Base-by-base conservation (phyloP, 2,329 filamentous ascomycete genomes). In the Knufia fluminis region DNA sequence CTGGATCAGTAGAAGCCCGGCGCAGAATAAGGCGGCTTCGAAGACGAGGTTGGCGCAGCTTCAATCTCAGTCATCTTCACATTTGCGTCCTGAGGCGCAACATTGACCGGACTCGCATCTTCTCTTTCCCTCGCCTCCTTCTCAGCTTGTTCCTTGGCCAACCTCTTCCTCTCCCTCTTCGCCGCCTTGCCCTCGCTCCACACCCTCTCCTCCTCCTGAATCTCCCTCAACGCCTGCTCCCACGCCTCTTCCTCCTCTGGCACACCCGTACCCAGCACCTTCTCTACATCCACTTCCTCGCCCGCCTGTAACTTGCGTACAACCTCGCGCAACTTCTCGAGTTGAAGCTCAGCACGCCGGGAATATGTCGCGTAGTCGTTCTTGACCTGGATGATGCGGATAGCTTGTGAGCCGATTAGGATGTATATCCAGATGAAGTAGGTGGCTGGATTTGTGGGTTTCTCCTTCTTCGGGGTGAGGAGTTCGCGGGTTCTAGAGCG, bases 401-500 rank as follows among this genome's bases (percentile, higher is more conserved):
- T 96, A 12, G 91, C 86, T 75, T 96, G 94, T 54, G 88, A 95
- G 3, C 94, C 94, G 56, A 97, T 91, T 55, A 97, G 76, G 35
- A 89, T 72, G 61, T 89, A 89, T 55, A 91, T 86, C 59, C 82
- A 72, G 58, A 91, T 86, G 65, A 83, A 92, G 61, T 88, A 91
- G 0, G 83, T 89, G 17, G 85, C 85, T 2, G 86, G 85, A 59
- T 91, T 91, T 82, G 83, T 86, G 58, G 80, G 78, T 61, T 78
- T 83, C 23, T 52, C 52, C 44, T 53, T 41, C 56, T 74, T 77
- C 20, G 65, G 60, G 28, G 55, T 44, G 2, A 57, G 20, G 3
- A 54, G 69, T 66, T 60, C 69, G 68, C 36, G 59, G 53, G 60
- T 61, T 48, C 60, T 67, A 59, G 39, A 60, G 63, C 63, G 69